Conservation (phyloP, 257 asterid species). For the Petunia axillaris region DNA sequence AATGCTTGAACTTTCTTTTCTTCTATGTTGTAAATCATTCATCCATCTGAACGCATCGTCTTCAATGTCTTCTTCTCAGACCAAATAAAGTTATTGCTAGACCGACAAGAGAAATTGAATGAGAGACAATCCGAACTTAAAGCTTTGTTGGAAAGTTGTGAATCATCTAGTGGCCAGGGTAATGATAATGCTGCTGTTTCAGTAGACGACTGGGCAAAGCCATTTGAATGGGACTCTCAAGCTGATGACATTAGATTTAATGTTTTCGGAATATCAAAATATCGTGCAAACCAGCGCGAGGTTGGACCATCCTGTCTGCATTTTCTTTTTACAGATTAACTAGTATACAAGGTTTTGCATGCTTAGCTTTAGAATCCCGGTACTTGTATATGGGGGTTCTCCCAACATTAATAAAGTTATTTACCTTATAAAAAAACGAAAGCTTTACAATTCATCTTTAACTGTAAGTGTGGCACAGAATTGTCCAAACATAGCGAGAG, state of each 20-base stretch:
- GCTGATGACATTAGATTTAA: slow-evolving; percentile 90
- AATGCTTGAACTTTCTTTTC: slow-evolving; percentile 12
- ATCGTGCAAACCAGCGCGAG: slow-evolving; percentile 96
- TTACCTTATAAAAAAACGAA: not conserved
- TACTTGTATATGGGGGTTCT: too few relatives aligned
- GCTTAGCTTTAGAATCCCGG: not conserved
- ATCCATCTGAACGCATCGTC: slow-evolving; percentile 13
- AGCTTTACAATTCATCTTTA: not conserved
- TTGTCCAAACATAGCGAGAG: not conserved
- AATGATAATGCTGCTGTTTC: slow-evolving; percentile 60
- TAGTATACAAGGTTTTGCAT: slow-evolving; percentile 1
- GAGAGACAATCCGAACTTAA: slow-evolving; percentile 80
- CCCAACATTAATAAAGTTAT: too few relatives aligned
- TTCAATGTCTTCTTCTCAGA: slow-evolving; percentile 48
- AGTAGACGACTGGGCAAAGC: slow-evolving; percentile 73
- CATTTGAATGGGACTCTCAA: slow-evolving; percentile 78
- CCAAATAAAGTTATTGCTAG: slow-evolving; percentile 71
- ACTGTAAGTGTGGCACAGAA: not conserved
- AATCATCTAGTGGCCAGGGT: slow-evolving; percentile 52
- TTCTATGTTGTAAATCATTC: not conserved
- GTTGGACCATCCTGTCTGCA: slow-evolving; percentile 40
- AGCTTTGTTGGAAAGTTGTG: slow-evolving; percentile 64
- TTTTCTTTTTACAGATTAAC: slow-evolving; percentile 10
- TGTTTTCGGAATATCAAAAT: slow-evolving; percentile 78
- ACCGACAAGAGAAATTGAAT: slow-evolving; percentile 74